These are phyloP conservation scores for Plantago ovata DNA, from an alignment of 257 asterid genomes.

Conservation along the genomic window DNA sequence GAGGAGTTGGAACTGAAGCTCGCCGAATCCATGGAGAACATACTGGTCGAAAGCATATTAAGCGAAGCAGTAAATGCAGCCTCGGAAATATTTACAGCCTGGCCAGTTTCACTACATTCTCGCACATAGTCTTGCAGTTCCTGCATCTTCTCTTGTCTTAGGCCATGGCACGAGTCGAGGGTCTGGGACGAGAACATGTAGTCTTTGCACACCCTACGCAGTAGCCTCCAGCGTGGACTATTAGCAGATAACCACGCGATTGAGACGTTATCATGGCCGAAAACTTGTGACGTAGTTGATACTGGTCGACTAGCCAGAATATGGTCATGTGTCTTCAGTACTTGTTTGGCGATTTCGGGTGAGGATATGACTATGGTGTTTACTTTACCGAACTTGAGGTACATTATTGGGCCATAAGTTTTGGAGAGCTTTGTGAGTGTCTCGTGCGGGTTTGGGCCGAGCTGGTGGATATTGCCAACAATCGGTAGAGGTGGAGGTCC, in stretches of 20 bases:
- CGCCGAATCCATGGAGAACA: constrained; percentile 29
- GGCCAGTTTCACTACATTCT: constrained; percentile 11
- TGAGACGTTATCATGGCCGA: constrained; percentile 21
- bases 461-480: constrained; percentile 28
- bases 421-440: constrained; percentile 25
- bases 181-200: constrained; percentile 21
- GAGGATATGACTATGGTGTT: constrained; percentile 26
- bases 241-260: constrained; percentile 21
- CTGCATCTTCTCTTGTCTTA: constrained; percentile 29
- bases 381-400: constrained; percentile 23
- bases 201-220: constrained; percentile 29
- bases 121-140: constrained; percentile 22
- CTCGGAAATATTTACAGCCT: constrained; percentile 21
- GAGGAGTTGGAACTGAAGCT: constrained; percentile 16
- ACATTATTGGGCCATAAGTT: constrained; percentile 31
- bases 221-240: constrained; percentile 22
- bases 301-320: constrained; percentile 21
- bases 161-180: constrained; percentile 27
- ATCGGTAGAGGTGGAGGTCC: constrained; percentile 26
- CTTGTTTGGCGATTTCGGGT: constrained; percentile 23
- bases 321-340: constrained; percentile 28
- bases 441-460: constrained; percentile 19
- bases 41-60: constrained; percentile 21
- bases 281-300: background rate
- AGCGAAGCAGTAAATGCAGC: constrained; percentile 29